Evolutionary conservation across 345 rosid genomes (phyloP).

Genomic region (Linum usitatissimum): DNA sequence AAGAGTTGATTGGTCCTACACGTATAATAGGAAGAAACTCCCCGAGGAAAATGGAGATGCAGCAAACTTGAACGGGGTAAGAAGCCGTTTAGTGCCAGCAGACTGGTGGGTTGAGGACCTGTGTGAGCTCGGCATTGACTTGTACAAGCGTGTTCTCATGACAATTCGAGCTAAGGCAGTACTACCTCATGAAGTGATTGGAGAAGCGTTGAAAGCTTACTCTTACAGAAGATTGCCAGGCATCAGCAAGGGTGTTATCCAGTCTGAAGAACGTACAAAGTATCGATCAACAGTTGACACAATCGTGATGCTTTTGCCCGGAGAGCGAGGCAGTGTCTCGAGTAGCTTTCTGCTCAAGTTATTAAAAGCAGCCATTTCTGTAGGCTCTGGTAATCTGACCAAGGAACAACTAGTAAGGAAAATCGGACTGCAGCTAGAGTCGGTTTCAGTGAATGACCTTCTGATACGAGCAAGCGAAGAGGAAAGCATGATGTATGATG

Average conservation of each 20-base stretch:
- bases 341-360: slow-evolving; percentile 70
- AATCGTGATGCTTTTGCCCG: slow-evolving; percentile 49
- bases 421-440: slow-evolving; percentile 71
- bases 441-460: slow-evolving; percentile 59
- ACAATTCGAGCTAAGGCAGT: slow-evolving; percentile 36
- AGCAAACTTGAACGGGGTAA: slow-evolving; percentile 23
- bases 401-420: slow-evolving; percentile 39
- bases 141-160: slow-evolving; percentile 44
- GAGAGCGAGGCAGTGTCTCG: slow-evolving; percentile 58
- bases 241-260: slow-evolving; percentile 52
- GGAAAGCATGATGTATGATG: slow-evolving; percentile 44
- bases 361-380: slow-evolving; percentile 54
- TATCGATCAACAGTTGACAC: slow-evolving; percentile 46
- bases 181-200: slow-evolving; percentile 49
- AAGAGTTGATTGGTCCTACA: slow-evolving; percentile 75
- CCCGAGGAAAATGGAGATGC: slow-evolving; percentile 44
- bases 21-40: slow-evolving; percentile 61
- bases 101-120: slow-evolving; percentile 98
- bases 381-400: slow-evolving; percentile 36
- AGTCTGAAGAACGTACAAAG: slow-evolving; percentile 35
- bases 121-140: slow-evolving; percentile 63
- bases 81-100: slow-evolving; percentile 44
- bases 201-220: slow-evolving; percentile 82
- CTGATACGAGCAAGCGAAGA: slow-evolving; percentile 45
- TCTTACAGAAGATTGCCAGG: slow-evolving; percentile 60